Base-by-base conservation (phyloP, 306 rosid genomes). In the Medicago arabica region DNA sequence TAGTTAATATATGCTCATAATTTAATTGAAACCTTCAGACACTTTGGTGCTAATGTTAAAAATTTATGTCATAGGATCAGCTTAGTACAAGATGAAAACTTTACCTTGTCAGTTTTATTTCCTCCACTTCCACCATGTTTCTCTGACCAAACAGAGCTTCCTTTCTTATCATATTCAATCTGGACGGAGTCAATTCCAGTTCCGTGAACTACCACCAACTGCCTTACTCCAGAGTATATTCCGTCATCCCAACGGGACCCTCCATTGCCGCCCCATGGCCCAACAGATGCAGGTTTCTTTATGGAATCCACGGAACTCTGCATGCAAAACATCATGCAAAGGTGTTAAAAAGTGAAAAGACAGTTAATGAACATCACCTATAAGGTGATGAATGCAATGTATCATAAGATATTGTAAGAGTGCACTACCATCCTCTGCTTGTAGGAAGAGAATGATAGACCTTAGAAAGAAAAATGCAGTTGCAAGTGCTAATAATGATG, bases 81-180 rank as follows among this genome's bases (percentile, higher is more conserved):
- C 55, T 55, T 65, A 62, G 14, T 41, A 9, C 59, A 82, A 49
- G 59, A 17, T 67, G 51, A 23, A 58, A 55, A 46, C 10, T 31
- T 82, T 75, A 86, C 87, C 83, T 74, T 79, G 77, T 90, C 89
- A 62, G 89, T 85, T 81, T 76, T 90, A 40, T 51, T 77, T 80
- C 96, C 96, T 76, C 96, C 98, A 75, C 41, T 90, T 64, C 93
- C 97, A 75, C 97, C 98, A 74, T 86, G 98, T 76, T 74, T 93
- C 75, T 81, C 83, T 61, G 97, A 88, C 98, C 96, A 89, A 68
- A 86, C 54, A 21, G 96, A 89, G 69, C 19, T 43, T 18, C 95
- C 97, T 55, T 84, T 86, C 76, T 69, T 71, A 67, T 91, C 98
- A 78, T 89, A 91, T 82, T 93, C 93, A 58, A 88, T 75, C 84